These are phyloP conservation scores for Sambucus nigra DNA, from an alignment of 129 eudicot species.

Conservation along the genomic window DNA sequence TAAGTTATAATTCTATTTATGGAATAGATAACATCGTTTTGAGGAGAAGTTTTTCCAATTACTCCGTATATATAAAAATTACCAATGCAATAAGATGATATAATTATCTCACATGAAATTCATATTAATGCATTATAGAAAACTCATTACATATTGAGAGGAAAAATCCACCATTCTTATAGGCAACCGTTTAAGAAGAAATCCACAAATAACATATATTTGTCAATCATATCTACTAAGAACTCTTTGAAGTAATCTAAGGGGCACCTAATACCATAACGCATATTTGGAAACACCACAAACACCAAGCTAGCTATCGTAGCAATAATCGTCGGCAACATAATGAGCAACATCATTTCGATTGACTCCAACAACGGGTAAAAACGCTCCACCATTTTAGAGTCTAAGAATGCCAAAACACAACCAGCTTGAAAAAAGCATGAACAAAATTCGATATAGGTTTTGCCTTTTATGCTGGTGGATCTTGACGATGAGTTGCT, in stretches of 20 bases:
- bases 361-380: slow-evolving; percentile 44
- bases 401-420: slow-evolving; percentile 54
- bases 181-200: too few relatives aligned
- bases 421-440: slow-evolving; percentile 30
- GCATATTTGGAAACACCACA: slow-evolving; percentile 43
- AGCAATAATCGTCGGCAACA: slow-evolving; percentile 59
- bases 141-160: too few relatives aligned
- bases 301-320: slow-evolving; percentile 39
- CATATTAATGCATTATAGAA: too few relatives aligned
- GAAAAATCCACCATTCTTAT: too few relatives aligned
- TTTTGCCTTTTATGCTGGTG: slow-evolving; percentile 21
- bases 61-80: too few relatives aligned
- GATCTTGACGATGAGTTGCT: neutral
- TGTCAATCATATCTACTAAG: neutral
- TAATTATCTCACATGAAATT: too few relatives aligned
- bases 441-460: slow-evolving; percentile 34
- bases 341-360: slow-evolving; percentile 43
- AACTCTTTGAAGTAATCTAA: neutral
- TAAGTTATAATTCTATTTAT: too few relatives aligned
- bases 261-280: slow-evolving; percentile 76
- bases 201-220: too few relatives aligned
- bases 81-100: too few relatives aligned
- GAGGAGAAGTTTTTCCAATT: too few relatives aligned
- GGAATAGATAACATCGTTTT: too few relatives aligned
- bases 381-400: slow-evolving; percentile 48